Evolutionary conservation across 768 basidiomycete genomes (phyloP).

Genomic region (Russula ochroleuca): DNA sequence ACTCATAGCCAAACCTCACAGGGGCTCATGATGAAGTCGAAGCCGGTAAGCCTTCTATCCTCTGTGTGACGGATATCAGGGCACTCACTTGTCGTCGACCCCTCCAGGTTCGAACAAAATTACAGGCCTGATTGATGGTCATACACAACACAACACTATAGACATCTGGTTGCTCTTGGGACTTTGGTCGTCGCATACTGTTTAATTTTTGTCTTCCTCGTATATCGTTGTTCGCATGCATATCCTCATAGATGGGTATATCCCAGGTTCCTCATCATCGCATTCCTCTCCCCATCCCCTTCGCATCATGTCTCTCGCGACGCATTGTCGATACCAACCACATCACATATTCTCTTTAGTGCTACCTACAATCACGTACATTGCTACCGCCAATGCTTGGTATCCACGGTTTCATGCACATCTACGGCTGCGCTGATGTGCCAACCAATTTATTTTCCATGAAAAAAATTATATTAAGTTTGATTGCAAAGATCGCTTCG

Average conservation of each 20-base stretch:
- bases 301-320: conserved; percentile 25
- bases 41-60: conserved; percentile 29
- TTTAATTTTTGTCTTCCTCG: conserved; percentile 19
- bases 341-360: conserved; percentile 25
- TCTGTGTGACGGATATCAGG: no score
- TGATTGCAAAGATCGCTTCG: conserved; percentile 12
- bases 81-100: conserved; percentile 5
- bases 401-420: conserved; percentile 18
- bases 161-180: conserved; percentile 23
- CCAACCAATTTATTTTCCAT: background rate
- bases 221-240: conserved; percentile 26
- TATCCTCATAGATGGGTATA: conserved; percentile 25
- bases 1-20: conserved; percentile 29
- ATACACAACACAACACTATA: conserved; percentile 10
- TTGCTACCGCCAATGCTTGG: conserved; percentile 18
- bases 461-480: conserved; percentile 18
- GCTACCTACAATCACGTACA: conserved; percentile 24
- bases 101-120: conserved; percentile 30
- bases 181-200: conserved; percentile 21
- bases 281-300: conserved; percentile 10
- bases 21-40: conserved; percentile 37
- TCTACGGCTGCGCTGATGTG: conserved; percentile 23
- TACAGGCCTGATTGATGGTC: conserved; percentile 21
- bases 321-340: conserved; percentile 22
- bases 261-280: conserved; percentile 15